Base-by-base conservation (phyloP, 2,329 filamentous ascomycete genomes). In the Aureobasidium musti region DNA sequence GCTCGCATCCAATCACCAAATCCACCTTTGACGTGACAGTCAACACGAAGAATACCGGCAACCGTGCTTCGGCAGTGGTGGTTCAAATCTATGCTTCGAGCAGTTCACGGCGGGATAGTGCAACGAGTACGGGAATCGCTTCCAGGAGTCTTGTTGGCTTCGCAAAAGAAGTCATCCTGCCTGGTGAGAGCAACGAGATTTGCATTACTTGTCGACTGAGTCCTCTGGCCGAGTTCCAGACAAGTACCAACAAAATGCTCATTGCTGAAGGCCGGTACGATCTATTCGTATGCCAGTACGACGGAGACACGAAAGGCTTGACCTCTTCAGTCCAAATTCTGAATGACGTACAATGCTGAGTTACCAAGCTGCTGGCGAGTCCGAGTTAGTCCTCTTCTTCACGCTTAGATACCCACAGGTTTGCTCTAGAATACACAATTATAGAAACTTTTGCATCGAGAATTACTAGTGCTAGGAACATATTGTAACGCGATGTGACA, bases 131-230 rank as follows among this genome's bases (percentile, higher is more conserved):
- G n/a, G n/a, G n/a, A 1, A 11, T 10, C 17, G 17, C 49, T 26
- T 19, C 49, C 23, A 41, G 19, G 14, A 33, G 28, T 5, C 61
- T 64, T 2, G 35, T 64, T 10, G 61, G 61, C 8, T 64, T 64
- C 5, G 33, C 35, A 41, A 64, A 64, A 7, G 61, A 64, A 45
- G 28, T 64, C 49, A 30, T 64, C 6, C 19, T 54, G 7, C 61
- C 61, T 41, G 47, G 50, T 7, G 47, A 64, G 8, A 64, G 30
- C 21, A 64, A 35, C 7, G 61, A 64, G 23, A 41, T 64, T 45
- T 23, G 30, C 2, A 43, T 64, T 6, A 41, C 19, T 10, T 64
- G 61, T 28, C 33, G 49, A 1, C 19, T 64, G 23, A 54, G 47
- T 45, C 61, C 61, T 19, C 19, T 64, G 35, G 61, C 61, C 7